phyloP scores from a whole-genome alignment of 1,139 yeast species.

The Hemisphaericaspora xylanilytica region DNA sequence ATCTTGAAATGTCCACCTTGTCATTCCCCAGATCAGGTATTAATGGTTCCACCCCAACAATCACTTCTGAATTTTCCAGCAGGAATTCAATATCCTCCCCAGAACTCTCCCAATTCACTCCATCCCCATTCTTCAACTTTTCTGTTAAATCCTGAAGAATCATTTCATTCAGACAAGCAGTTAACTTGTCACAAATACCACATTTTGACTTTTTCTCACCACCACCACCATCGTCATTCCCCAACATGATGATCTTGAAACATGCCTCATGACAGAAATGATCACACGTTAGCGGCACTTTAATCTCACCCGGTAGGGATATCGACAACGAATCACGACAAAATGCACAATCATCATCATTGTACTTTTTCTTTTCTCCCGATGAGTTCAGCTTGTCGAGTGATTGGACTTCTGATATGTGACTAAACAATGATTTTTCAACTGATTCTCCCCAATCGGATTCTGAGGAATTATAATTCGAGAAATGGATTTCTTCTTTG shows the following conservation, averaged over 20 bases:
- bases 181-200: constrained; percentile 15
- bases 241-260: constrained; percentile 15
- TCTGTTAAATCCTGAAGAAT: constrained; percentile 3
- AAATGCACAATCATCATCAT: constrained; percentile 23
- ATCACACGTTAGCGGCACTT: constrained; percentile 26
- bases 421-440: background rate
- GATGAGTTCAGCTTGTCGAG: constrained; percentile 3
- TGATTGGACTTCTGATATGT: background rate
- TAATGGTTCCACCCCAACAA: no score
- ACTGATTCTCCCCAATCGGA: background rate
- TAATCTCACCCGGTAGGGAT: constrained; percentile 21
- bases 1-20: no score
- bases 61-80: no score
- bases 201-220: constrained; percentile 16
- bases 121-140: background rate
- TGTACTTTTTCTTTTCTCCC: constrained; percentile 8
- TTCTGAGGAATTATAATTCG: background rate
- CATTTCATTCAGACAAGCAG: constrained; percentile 8
- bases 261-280: constrained; percentile 34
- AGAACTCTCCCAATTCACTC: no score
- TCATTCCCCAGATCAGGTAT: no score
- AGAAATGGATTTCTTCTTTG: background rate
- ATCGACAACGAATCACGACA: constrained; percentile 25
- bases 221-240: no score
- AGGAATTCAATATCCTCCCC: no score